Evolutionary conservation across 139 green algal genomes (phyloP).

Genomic region (Limnomonas spitsbergensis): DNA sequence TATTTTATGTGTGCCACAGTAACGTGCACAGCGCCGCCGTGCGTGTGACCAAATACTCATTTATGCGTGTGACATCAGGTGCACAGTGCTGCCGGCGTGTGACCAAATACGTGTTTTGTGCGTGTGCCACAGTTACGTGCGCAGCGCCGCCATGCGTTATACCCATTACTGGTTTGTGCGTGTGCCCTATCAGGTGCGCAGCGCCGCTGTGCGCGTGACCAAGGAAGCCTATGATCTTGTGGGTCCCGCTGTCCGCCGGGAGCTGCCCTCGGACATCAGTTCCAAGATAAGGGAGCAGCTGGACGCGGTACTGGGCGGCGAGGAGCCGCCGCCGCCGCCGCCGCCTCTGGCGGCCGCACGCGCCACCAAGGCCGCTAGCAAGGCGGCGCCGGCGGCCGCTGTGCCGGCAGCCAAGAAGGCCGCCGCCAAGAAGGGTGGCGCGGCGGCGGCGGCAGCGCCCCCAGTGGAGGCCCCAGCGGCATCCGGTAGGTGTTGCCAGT

Average conservation of each 20-base stretch:
- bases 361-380: background rate
- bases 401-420: too few species aligned
- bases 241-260: slow-evolving; percentile 42
- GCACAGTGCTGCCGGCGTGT: too few species aligned
- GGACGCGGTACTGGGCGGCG: slow-evolving; percentile 50
- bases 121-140: too few species aligned
- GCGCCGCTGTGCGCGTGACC: slow-evolving; percentile 56
- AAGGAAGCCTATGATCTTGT: slow-evolving; percentile 45
- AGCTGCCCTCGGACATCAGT: slow-evolving; percentile 74
- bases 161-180: too few species aligned
- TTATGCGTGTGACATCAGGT: too few species aligned
- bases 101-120: too few species aligned
- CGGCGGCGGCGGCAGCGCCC: background rate
- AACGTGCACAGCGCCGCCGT: too few species aligned
- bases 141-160: too few species aligned
- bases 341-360: slow-evolving; percentile 12
- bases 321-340: slow-evolving; percentile 3
- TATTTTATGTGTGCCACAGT: too few species aligned
- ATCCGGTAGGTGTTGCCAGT: too few species aligned
- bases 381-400: too few species aligned
- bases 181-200: slow-evolving; percentile 35
- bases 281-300: slow-evolving; percentile 79
- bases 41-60: too few species aligned
- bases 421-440: background rate
- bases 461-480: slow-evolving; percentile 8